Conservation (phyloP, 768 basidiomycete genomes). For the Dacryopinax primogenitus region DNA sequence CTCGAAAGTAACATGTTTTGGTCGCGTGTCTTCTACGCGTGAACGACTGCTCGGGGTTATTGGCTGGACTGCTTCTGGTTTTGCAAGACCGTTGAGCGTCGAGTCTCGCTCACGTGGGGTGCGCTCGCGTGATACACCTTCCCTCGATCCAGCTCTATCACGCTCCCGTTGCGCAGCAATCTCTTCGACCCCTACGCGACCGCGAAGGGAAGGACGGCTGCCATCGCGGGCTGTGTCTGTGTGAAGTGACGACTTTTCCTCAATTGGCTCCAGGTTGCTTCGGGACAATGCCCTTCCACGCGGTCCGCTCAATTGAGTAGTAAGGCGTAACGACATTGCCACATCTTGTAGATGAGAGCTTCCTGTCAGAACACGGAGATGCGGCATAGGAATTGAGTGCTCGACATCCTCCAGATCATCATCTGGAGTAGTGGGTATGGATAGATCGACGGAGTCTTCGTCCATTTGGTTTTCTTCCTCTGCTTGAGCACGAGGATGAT, state of each 20-base stretch:
- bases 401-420: background rate
- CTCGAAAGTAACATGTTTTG: conserved; percentile 3
- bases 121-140: background rate
- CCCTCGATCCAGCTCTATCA: background rate
- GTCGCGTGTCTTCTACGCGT: background rate
- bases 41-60: background rate
- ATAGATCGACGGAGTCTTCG: background rate
- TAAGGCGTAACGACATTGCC: background rate
- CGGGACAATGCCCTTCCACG: background rate
- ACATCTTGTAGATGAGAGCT: background rate
- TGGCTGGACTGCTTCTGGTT: background rate
- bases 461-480: background rate
- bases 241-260: background rate
- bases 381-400: conserved; percentile 3
- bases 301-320: background rate
- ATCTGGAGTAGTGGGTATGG: background rate
- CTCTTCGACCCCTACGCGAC: conserved; percentile 2
- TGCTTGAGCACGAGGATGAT: background rate
- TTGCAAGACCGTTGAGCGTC: background rate
- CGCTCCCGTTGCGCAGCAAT: background rate
- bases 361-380: background rate
- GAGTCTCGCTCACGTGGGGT: background rate
- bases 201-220: background rate
- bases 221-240: background rate
- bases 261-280: background rate